Evolutionary conservation across 2,329 filamentous ascomycete species (phyloP).

Genomic region (Trichophyton rubrum): DNA sequence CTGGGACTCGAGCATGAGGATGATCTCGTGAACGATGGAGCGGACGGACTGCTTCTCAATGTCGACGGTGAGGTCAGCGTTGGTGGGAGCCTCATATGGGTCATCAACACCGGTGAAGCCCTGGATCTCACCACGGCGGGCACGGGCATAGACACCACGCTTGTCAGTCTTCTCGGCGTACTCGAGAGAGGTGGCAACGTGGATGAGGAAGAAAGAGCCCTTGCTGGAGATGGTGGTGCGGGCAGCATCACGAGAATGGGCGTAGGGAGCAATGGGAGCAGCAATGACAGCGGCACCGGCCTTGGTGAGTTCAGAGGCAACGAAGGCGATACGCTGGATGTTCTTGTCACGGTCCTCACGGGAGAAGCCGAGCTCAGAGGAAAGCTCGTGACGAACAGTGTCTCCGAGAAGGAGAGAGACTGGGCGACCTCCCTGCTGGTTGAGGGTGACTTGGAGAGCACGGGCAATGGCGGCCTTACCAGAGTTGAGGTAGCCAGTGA

Average conservation of each 20-base stretch:
- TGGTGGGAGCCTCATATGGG: conserved; percentile 75
- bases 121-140: conserved; percentile 82
- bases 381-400: conserved; percentile 86
- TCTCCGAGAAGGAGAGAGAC: conserved; percentile 92
- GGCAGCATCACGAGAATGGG: conserved; percentile 61
- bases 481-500: conserved; percentile 91
- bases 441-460: conserved; percentile 89
- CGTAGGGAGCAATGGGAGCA: conserved; percentile 89
- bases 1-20: conserved; percentile 78
- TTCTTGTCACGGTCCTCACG: conserved; percentile 86
- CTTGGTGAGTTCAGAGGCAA: conserved; percentile 85
- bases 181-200: conserved; percentile 86
- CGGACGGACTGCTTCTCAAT: conserved; percentile 75
- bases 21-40: conserved; percentile 92
- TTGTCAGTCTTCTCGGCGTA: conserved; percentile 92
- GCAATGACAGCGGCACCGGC: conserved; percentile 91
- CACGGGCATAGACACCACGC: conserved; percentile 74
- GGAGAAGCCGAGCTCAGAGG: conserved; percentile 89
- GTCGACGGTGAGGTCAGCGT: conserved; percentile 76
- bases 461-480: conserved; percentile 96
- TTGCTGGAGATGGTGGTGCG: conserved; percentile 69
- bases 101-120: conserved; percentile 98
- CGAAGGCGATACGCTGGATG: conserved; percentile 91
- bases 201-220: conserved; percentile 88
- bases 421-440: conserved; percentile 91